Base-by-base conservation (phyloP, 345 rosid genomes). In the Erodium maritimum region DNA sequence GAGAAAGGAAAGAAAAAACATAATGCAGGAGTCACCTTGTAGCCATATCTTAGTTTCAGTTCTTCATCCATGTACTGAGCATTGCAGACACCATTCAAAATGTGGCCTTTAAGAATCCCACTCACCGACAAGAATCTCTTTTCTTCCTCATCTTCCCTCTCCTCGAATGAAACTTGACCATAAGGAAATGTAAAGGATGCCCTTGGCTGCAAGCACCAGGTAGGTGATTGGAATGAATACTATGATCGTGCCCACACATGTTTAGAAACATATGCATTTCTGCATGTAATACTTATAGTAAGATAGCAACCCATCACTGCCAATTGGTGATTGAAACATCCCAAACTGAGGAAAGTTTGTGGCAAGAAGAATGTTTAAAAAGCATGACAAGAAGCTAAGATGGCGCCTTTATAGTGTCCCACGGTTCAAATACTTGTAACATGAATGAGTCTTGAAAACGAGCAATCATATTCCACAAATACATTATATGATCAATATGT, bases 161-260 rank as follows among this genome's bases (percentile, higher is more conserved):
- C 95, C 81, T 80, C 90, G 64, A 88, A 19, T 1, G 95, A 77
- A 70, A 88, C 68, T 76, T 86, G 93, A 7, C 98, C 98, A 17
- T 73, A 42, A 1, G 98, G 98, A 69, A 91, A 91, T 66, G 83
- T 91, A 52, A 91, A 70, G 5, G 93, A 88, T 48, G 95, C 96
- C 76, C 52, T 81, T 14, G 98, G 98, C 98, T 91, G 71, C 75
- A 69, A 29, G 23, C 17, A 64, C 12, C 21, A 64, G 51, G 52
- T 62, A 65, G 33, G 46, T n/a, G 61, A 56, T 23, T 42, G 48
- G 48, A 42, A 12, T 42, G 48, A 42, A 42, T 42, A 42, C 14
- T 14, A 7, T 42, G 17, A 51, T 51, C 19, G 17, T 51, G 54
- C 21, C 14, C 48, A 42, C 9, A 11, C 2, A 12, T 29, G 12